Conservation (phyloP, 352 stramenopile species). For the Lagenidium giganteum region DNA sequence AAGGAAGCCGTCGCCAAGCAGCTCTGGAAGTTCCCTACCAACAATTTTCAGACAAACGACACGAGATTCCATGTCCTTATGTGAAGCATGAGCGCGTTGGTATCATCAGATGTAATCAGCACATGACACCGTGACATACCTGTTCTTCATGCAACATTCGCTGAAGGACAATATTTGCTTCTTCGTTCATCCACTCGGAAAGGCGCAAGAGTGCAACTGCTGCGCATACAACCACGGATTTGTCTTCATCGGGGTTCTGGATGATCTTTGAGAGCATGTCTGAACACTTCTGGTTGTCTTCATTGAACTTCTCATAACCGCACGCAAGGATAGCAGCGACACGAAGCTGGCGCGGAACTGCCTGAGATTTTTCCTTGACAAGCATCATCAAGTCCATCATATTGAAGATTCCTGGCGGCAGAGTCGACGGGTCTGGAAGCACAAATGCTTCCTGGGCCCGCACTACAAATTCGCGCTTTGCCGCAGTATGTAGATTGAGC, state of each 20-base stretch:
- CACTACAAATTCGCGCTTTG: conserved; percentile 60
- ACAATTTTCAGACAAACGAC: conserved; percentile 82
- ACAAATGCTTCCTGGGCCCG: conserved; percentile 62
- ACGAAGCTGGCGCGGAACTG: conserved; percentile 51
- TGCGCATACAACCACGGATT: conserved; percentile 64
- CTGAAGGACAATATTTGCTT: conserved; percentile 75
- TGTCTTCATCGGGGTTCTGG: conserved; percentile 46
- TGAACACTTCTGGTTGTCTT: conserved; percentile 48
- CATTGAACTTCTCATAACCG: conserved; percentile 69
- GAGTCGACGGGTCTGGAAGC: conserved; percentile 39
- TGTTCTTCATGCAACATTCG: conserved; percentile 75
- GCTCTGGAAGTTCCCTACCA: conserved; percentile 71
- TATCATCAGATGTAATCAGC: background rate
- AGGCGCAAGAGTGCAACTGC: conserved; percentile 67
- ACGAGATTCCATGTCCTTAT: conserved; percentile 49
- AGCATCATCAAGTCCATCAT: conserved; percentile 84
- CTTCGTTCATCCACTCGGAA: conserved; percentile 85
- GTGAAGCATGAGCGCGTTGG: background rate
- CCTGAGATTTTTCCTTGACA: conserved; percentile 59
- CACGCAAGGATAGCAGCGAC: conserved; percentile 73
- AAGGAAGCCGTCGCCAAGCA: conserved; percentile 77
- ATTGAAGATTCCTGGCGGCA: conserved; percentile 66
- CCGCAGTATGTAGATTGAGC: conserved; percentile 64
- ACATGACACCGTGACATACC: conserved; percentile 13
- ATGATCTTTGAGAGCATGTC: conserved; percentile 65